Conservation (phyloP, 148 eudicot species). For the Cornus controversa region DNA sequence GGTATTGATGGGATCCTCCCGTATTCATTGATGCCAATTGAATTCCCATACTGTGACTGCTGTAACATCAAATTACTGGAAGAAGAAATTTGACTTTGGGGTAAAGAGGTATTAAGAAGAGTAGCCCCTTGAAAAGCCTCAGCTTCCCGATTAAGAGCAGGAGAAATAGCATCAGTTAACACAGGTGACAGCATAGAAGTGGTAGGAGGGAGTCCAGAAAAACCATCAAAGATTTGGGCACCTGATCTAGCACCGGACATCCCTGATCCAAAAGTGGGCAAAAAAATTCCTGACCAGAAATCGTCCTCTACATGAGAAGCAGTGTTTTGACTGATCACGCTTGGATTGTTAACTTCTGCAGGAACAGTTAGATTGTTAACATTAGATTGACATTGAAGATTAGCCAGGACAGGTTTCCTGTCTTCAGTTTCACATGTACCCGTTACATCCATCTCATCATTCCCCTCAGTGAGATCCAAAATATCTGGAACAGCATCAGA, state of each 20-base stretch:
- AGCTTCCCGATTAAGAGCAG: conserved; percentile 35
- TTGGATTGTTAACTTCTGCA: conserved; percentile 22
- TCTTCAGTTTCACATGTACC: conserved; percentile 38
- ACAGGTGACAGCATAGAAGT: conserved; percentile 39
- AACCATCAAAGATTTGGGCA: conserved; percentile 21
- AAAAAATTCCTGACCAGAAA: conserved; percentile 32
- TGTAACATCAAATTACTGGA: conserved; percentile 35
- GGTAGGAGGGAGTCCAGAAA: conserved; percentile 18
- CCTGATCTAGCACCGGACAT: conserved; percentile 26
- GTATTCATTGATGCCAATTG: conserved; percentile 33
- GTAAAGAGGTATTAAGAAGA: conserved; percentile 18
- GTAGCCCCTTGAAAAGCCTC: conserved; percentile 34
- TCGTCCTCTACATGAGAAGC: conserved; percentile 28
- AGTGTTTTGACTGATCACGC: conserved; percentile 33
- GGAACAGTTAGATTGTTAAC: conserved; percentile 12
- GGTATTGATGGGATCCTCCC: conserved; percentile 32
- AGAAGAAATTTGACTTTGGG: conserved; percentile 26
- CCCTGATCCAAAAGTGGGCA: conserved; percentile 26
- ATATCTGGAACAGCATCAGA: conserved; percentile 33
- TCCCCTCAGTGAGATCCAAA: conserved; percentile 70
- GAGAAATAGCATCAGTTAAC: conserved; percentile 51
- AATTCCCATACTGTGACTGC: conserved; percentile 29
- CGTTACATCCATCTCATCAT: conserved; percentile 47
- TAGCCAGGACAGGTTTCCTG: conserved; percentile 41
- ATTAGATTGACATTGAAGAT: conserved; percentile 25